Evolutionary conservation across 2,329 filamentous ascomycete genomes (phyloP), one percentile per base, ranked within the genome.

Genomic region (Cryphonectria carpinicola): DNA sequence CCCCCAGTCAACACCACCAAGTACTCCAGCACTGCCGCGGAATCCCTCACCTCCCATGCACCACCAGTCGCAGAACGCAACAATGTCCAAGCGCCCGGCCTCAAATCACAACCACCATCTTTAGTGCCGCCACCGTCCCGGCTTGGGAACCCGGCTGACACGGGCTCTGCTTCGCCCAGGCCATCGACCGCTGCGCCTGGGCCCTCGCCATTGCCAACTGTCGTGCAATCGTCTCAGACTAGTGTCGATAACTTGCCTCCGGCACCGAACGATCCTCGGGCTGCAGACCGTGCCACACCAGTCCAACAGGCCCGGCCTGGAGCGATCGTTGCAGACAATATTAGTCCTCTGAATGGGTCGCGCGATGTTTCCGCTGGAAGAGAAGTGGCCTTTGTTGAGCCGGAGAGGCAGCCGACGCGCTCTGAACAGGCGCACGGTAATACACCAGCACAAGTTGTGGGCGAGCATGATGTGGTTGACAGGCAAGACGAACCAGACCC

Each of bases 401-500:
- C 66, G 19, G 56, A 69, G 3, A 56, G 66, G 39, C 66, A 65
- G n/a, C 37, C 19, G 39, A 28, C 37, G 22, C 52, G 62, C 10
- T 41, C 66, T 17, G 25, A 25, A 28, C 37, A 22, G 28, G 63
- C 63, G 22, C 69, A 67, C 10, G 65, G 58, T 49, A 25, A 14
- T 32, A 41, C 65, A 46, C 56, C 52, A 11, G 28, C 58, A 4
- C 60, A 35, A 37, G 54, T 22, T 35, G n/a, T 14, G n/a, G 49
- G 25, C 41, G 60, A 56, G 58, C 63, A 46, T 14, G 49, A 25
- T n/a, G 58, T 13, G 25, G 49, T 64, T 65, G 32, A 63, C 54
- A 56, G 56, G 77, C 76, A 80, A 76, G 66, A 68, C 41, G 64
- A 62, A 65, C 66, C 70, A 43, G 72, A 49, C 2, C n/a, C 62